Evolutionary conservation across 2,329 filamentous ascomycete genomes (phyloP), one percentile per base, ranked within the genome.

Genomic region (Aspergillus udagawae): DNA sequence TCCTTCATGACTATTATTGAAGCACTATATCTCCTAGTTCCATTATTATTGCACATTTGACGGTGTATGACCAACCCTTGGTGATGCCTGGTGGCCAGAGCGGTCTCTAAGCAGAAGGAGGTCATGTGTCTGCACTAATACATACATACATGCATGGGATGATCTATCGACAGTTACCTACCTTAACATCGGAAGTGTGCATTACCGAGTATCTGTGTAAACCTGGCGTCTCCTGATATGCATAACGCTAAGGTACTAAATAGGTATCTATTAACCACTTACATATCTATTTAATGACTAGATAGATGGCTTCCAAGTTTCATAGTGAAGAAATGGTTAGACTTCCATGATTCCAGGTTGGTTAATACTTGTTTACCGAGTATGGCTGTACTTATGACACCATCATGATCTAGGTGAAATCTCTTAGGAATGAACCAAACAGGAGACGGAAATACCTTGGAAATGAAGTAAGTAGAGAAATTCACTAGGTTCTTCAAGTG

Each of bases 41-140:
- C 32, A 38, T 38, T 38, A n/a, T 17, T 38, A 17, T 38, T 17
- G 14, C 32, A 17, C 5, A 38, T 17, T 38, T 38, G 6, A n/a
- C 14, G 14, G 14, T 5, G 32, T 38, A 17, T 38, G 32, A 45
- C 12, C 10, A 10, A 14, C 42, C 42, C 49, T 50, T 47, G 20
- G 42, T 42, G 51, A 27, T 51, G 29, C 23, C 25, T 51, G 20
- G 25, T 45, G 41, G n/a, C 51, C 23, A 45, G 21, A 14, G 12
- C 23, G 17, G 14, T 27, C 25, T 38, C 42, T 27, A 55, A 52
- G 54, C 28, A 56, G 54, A 14, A 56, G 42, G 42, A 29, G 54
- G 54, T 56, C 54, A 52, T 42, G 54, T 56, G 49, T 23, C 28
- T 25, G 7, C 10, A n/a, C 23, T 21, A 41, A 8, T 8, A 53